Base-by-base conservation (phyloP, 768 basidiomycete species). In the Kwoniella sp. region DNA sequence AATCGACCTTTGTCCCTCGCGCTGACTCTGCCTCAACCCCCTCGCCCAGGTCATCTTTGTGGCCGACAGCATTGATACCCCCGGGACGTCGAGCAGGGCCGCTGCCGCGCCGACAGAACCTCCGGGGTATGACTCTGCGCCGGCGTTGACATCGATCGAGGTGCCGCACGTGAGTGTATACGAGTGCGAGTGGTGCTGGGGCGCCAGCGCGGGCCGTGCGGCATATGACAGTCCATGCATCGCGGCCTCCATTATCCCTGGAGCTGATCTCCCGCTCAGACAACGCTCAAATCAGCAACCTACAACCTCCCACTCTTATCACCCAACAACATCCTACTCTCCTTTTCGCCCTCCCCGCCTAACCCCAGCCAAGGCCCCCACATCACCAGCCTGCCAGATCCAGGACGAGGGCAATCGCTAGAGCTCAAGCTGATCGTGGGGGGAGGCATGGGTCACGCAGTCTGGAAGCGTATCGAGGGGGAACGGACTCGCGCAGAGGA, bases 391-490 rank as follows among this genome's bases (percentile, higher is more conserved):
- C 55, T 69, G 5, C 67, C 67, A 2, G 29, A 46, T 40, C 61
- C 62, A 22, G 67, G 67, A 2, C 25, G 62, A 31, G 67, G 67
- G 7, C 56, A 56, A 12, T 50, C 45, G 15, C 25, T 65, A 6
- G 67, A 65, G 46, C 51, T 55, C 8, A 69, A 69, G 38, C 19
- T 69, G 1, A 44, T 59, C n/a, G 52, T 69, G 7, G 64, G 62
- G 8, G 62, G 63, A 37, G 67, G 67, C n/a, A 54, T 55, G 14
- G 57, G 64, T 12, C 67, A 69, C 47, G 54, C 47, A 12, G 38
- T 63, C 12, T 69, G 63, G 64, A 69, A 69, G 56, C 29, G 60
- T 27, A 65, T 69, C 5, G 64, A 69, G 33, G 67, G 63, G 37
- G 63, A 69, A 41, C 39, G 64, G n/a, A 43, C 20, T 31, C 39